These are phyloP conservation scores for Fusarium humuli DNA, from an alignment of 2,329 filamentous ascomycete species.

Conservation along the genomic window DNA sequence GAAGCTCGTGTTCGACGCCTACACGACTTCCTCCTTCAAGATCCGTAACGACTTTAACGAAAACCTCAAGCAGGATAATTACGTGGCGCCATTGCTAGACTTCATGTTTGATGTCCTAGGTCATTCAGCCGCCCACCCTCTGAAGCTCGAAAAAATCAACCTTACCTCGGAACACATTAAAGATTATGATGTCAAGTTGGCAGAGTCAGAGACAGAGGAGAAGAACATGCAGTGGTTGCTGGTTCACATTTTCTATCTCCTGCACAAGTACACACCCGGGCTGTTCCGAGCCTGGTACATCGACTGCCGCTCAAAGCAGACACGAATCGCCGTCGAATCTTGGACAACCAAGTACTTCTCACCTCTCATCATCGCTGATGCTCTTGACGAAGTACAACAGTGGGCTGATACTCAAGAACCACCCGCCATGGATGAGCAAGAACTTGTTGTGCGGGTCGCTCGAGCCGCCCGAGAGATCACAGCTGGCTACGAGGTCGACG, in stretches of 20 bases:
- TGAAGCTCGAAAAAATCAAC: slow-evolving; percentile 77
- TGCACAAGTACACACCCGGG: slow-evolving; percentile 79
- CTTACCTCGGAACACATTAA: slow-evolving; percentile 69
- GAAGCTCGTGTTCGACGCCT: slow-evolving; percentile 90
- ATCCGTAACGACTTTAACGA: slow-evolving; percentile 85
- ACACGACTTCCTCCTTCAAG: slow-evolving; percentile 80
- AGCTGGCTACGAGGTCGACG: slow-evolving; percentile 88
- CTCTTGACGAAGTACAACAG: slow-evolving; percentile 73
- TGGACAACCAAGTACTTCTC: slow-evolving; percentile 92
- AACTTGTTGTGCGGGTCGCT: slow-evolving; percentile 76
- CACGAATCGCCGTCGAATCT: slow-evolving; percentile 78
- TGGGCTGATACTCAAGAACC: slow-evolving; percentile 71
- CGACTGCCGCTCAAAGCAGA: slow-evolving; percentile 82
- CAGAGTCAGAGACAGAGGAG: slow-evolving; percentile 71
- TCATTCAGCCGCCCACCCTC: slow-evolving; percentile 76
- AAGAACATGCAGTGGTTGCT: slow-evolving; percentile 85
- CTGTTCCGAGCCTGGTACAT: slow-evolving; percentile 89
- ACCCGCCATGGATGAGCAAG: slow-evolving; percentile 63
- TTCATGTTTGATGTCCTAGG: slow-evolving; percentile 89
- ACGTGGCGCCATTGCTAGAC: slow-evolving; percentile 75
- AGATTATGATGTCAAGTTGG: slow-evolving; percentile 64
- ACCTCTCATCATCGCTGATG: slow-evolving; percentile 72
- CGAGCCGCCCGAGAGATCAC: slow-evolving; percentile 79
- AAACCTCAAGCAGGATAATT: slow-evolving; percentile 79
- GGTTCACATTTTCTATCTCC: slow-evolving; percentile 86